Conservation (phyloP, 2,329 filamentous ascomycete genomes). For the Xylariaceae sp. region DNA sequence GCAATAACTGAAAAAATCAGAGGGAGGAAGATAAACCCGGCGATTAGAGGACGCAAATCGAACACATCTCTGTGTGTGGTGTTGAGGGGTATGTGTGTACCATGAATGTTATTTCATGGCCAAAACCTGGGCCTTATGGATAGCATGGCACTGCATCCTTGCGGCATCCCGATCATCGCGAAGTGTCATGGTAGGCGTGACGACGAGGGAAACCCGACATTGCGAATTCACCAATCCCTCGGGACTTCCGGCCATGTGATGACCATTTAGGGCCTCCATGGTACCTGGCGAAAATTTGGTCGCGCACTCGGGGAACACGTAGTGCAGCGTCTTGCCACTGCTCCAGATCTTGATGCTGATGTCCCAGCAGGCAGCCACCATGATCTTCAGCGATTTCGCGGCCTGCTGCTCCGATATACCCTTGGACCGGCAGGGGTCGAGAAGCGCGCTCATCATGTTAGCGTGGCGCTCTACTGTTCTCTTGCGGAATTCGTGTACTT, state of each 20-base stretch:
- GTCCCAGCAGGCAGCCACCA: conserved; percentile 37
- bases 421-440: conserved; percentile 37
- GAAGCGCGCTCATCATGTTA: conserved; percentile 31
- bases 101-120: conserved; percentile 39
- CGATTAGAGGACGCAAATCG: too few relatives aligned
- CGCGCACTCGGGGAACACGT: conserved; percentile 41
- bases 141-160: conserved; percentile 30
- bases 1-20: neutral
- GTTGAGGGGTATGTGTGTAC: too few relatives aligned
- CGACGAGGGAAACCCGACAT: conserved; percentile 39
- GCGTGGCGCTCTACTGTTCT: conserved; percentile 33
- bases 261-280: conserved; percentile 39
- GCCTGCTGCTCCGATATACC: conserved; percentile 28
- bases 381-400: conserved; percentile 30
- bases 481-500: conserved; percentile 30
- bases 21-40: neutral
- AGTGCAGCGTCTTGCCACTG: conserved; percentile 41
- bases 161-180: conserved; percentile 37
- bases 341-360: conserved; percentile 42
- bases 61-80: too few relatives aligned
- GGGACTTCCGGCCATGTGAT: conserved; percentile 22
- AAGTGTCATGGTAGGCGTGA: conserved; percentile 39
- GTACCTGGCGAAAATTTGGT: conserved; percentile 35
- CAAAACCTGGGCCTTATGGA: conserved; percentile 42
- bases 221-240: conserved; percentile 36